Percentiles rank a stretch among this genome's conserved stretches.
These are phyloP conservation scores for Didymella sp. DNA, from an alignment of 2,329 filamentous ascomycete genomes.

Conservation along the genomic window DNA sequence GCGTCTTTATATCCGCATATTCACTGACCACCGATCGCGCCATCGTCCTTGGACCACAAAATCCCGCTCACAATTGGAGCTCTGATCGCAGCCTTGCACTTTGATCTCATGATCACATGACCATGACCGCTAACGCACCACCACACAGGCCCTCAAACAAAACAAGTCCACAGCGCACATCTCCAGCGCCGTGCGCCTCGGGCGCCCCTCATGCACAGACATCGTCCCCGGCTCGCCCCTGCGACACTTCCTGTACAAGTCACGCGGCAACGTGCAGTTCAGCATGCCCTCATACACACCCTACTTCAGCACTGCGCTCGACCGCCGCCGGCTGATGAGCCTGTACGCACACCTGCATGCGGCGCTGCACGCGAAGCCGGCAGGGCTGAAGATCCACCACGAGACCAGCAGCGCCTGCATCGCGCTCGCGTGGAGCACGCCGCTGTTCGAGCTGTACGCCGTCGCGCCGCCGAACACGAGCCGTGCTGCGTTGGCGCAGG, in stretches of 20 bases:
- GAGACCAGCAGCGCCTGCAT: conserved; percentile 73
- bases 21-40: background rate
- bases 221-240: conserved; percentile 81
- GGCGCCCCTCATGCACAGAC: conserved; percentile 74
- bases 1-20: background rate
- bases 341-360: conserved; percentile 87
- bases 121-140: background rate
- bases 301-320: conserved; percentile 66
- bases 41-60: background rate
- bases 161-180: conserved; percentile 80
- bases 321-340: conserved; percentile 70
- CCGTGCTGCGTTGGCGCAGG: conserved; percentile 74
- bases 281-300: conserved; percentile 84
- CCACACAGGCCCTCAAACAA: conserved; percentile 70
- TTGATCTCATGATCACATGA: background rate
- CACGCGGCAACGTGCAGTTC: conserved; percentile 92
- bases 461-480: conserved; percentile 77
- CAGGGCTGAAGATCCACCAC: conserved; percentile 86
- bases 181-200: conserved; percentile 70
- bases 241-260: conserved; percentile 96
- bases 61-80: background rate
- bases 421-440: conserved; percentile 88
- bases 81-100: background rate
- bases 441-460: conserved; percentile 91
- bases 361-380: conserved; percentile 81